Evolutionary conservation across 352 stramenopile genomes (phyloP).

Genomic region (Globisporangium perplexum): DNA sequence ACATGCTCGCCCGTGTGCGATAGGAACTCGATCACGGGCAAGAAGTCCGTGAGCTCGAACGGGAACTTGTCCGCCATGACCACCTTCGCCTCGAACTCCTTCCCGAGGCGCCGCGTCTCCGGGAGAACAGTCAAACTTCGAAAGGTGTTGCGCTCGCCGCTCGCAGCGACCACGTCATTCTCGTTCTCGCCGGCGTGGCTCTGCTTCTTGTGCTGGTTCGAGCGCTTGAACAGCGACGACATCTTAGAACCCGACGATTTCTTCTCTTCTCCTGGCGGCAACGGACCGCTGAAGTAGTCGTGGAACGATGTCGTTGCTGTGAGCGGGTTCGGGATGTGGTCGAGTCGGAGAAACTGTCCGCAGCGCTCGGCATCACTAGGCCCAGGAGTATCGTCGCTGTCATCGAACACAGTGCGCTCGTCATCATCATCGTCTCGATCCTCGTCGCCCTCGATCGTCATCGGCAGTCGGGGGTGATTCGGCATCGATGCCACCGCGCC

Average conservation of each 20-base stretch:
- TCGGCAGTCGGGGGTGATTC: neutral
- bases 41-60: slow-evolving; percentile 63
- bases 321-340: slow-evolving; percentile 65
- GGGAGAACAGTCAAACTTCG: slow-evolving; percentile 63
- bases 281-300: slow-evolving; percentile 49
- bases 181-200: slow-evolving; percentile 12
- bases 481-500: neutral
- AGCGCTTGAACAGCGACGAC: slow-evolving; percentile 43
- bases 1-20: slow-evolving; percentile 70
- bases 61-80: slow-evolving; percentile 74
- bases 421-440: neutral
- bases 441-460: slow-evolving; percentile 8
- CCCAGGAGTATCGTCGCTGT: neutral
- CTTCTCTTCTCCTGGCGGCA: neutral
- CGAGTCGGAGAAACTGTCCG: slow-evolving; percentile 37
- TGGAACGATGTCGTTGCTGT: slow-evolving; percentile 62
- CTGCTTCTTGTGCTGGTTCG: slow-evolving; percentile 21
- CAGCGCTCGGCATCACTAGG: slow-evolving; percentile 49
- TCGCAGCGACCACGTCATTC: slow-evolving; percentile 7
- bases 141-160: slow-evolving; percentile 41
- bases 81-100: slow-evolving; percentile 77
- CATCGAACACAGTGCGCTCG: neutral
- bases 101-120: slow-evolving; percentile 27
- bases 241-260: slow-evolving; percentile 28
- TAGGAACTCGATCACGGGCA: slow-evolving; percentile 74